Base-by-base conservation (phyloP, 2,329 filamentous ascomycete genomes). In the Amphichorda felina region DNA sequence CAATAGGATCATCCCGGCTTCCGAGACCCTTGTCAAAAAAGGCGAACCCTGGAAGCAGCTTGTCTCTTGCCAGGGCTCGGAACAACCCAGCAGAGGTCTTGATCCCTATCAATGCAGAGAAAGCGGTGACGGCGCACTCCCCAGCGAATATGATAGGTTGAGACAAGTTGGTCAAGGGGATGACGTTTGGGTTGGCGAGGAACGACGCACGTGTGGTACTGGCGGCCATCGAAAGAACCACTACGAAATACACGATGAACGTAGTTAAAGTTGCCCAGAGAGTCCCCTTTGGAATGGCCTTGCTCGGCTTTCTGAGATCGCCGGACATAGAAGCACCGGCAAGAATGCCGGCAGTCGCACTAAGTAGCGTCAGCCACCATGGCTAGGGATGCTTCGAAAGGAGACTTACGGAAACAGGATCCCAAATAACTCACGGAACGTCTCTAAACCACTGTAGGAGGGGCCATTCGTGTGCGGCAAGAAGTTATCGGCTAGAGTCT, bases 271-370 rank as follows among this genome's bases (percentile, higher is more conserved):
- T 74, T 3, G 84, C 84, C 58, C 76, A 82, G 1, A 93, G 59
- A 0, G 86, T 93, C n/a, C 86, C 86, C 41, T 75, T 79, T 0
- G 86, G 86, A 36, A 94, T 94, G 1, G 84, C 75, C 53, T 79
- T 84, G 64, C 83, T 89, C 0, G 86, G 86, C 42, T 86, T 79
- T 41, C 73, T 81, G 34, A 94, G 57, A 51, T 94, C 85, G 14
- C 86, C 86, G 7, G 85, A 93, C 86, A 94, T 93, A 45, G 83
- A 89, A 6, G 86, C 86, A 14, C 87, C 87, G 40, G 75, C 69
- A 52, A 74, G 72, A 41, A 73, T 76, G 17, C 70, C 68, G 3
- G 61, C 70, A 1, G 68, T 72, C 16, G 68, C 66, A 26, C 57
- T 61, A 11, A 15, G 4, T 8, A 18, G 10, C 5, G 22, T 43